Base-by-base conservation (phyloP, 306 rosid genomes). In the Coriaria nepalensis region DNA sequence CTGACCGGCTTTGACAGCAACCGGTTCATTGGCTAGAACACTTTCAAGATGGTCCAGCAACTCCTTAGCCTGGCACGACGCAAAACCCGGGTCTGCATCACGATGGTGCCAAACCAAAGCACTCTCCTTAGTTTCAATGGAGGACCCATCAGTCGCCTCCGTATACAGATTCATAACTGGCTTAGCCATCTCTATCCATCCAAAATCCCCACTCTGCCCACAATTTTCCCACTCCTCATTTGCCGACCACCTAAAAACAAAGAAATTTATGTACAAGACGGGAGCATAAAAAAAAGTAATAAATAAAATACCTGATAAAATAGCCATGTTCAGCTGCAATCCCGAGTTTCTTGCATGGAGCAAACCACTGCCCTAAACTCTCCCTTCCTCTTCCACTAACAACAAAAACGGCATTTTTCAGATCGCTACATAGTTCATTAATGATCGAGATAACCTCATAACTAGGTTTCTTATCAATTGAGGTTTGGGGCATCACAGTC, bases 61-160 rank as follows among this genome's bases (percentile, higher is more conserved):
- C 64, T 79, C 87, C 63, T 79, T 79, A 50, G 87, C 87, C 59
- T 79, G 87, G 66, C 73, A 45, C 49, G 81, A 72, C 41, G 80
- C 87, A 49, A 79, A 79, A 65, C 64, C 73, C 13, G 83, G 76
- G 59, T 79, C 87, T 1, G 87, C 87, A 63, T 79, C 87, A 11
- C 62, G 80, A 60, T 79, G 80, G 56, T 79, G 87, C 87, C 87
- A 79, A 11, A 79, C 87, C 62, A 79, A 46, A 32, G 80, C 87
- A 45, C 83, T 79, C 64, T 76, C 87, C 60, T 79, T 76, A 8
- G 50, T 65, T 64, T 79, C 87, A 47, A 79, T 79, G 42, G 45
- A 43, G 33, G 87, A 79, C 34, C 87, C 87, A 44, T 79, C 87
- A 0, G 87, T 79, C 62, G 87, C 67, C 67, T 79, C 87, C 4